Conservation (phyloP, 176 grass and related monocot species). For the Aegilops umbellulata region DNA sequence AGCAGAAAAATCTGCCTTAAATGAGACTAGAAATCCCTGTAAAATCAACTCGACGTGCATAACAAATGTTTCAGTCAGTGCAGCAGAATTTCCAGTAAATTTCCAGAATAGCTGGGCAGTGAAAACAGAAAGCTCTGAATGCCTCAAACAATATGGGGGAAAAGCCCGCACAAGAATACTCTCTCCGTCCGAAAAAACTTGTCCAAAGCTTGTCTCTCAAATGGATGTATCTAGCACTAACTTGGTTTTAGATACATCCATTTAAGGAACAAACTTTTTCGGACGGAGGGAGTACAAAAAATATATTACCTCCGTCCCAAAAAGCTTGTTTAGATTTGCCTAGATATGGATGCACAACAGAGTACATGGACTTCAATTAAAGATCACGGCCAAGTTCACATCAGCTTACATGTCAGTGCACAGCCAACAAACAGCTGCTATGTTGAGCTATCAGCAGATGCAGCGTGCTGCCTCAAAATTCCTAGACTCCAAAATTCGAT, state of each 20-base stretch:
- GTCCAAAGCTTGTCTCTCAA: too few relatives aligned
- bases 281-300: too few relatives aligned
- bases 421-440: not conserved
- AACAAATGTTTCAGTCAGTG: not conserved
- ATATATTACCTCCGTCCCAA: too few relatives aligned
- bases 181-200: too few relatives aligned
- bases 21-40: not conserved
- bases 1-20: too few relatives aligned
- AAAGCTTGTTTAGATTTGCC: too few relatives aligned
- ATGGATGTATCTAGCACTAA: too few relatives aligned
- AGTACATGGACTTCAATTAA: not conserved
- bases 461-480: not conserved
- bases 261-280: too few relatives aligned
- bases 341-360: too few relatives aligned
- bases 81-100: not conserved
- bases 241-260: too few relatives aligned
- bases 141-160: not conserved
- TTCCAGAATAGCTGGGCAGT: not conserved
- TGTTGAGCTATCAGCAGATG: not conserved
- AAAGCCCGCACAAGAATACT: not conserved
- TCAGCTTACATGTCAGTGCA: constrained; percentile 16
- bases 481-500: not conserved
- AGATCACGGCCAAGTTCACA: not conserved
- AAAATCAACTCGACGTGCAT: not conserved
- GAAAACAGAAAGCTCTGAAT: not conserved